Evolutionary conservation across 306 rosid genomes (phyloP), one percentile per base, ranked within the genome.

Genomic region (Urtica urens): DNA sequence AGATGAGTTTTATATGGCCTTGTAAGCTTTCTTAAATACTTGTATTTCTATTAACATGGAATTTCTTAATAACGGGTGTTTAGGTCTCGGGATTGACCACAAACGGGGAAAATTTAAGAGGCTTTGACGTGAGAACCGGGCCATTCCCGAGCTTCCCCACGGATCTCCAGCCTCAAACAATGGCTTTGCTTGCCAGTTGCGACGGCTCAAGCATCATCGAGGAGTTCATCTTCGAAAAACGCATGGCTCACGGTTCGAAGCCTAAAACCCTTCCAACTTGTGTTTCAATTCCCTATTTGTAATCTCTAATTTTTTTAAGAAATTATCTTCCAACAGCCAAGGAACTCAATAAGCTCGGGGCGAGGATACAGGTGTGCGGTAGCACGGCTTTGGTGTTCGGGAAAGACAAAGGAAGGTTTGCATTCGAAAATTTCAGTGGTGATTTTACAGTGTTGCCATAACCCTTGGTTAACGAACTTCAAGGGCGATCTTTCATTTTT

Each of bases 101-200:
- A 3, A 54, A 22, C 17, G 60, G 57, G 48, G 26, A 27, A 35
- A 44, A 49, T 18, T 43, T 68, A 55, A 59, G 6, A 5, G 59
- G 54, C 23, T 55, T 60, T 42, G 37, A 55, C 40, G 8, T 68
- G 8, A 60, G 43, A 38, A 68, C 68, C 20, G 31, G 68, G 1
- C 68, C 68, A 34, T 68, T 48, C 55, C 73, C 68, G 29, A 51
- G 63, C 16, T 68, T 60, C 43, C 73, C 73, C 26, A 68, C 68
- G 1, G 73, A 68, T 61, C 50, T 68, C 34, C 73, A 68, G 50
- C 73, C 64, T 41, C 64, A 51, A 25, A 49, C 62, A 26, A 68
- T 60, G 73, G 60, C 63, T 17, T 10, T 67, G 15, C 73, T 68
- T 19, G 22, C 73, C 15, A 68, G 68, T 0, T 68, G 68, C 27